Conservation (phyloP, 164 flowering plant species). For the Chloranthus sessilifolius region DNA sequence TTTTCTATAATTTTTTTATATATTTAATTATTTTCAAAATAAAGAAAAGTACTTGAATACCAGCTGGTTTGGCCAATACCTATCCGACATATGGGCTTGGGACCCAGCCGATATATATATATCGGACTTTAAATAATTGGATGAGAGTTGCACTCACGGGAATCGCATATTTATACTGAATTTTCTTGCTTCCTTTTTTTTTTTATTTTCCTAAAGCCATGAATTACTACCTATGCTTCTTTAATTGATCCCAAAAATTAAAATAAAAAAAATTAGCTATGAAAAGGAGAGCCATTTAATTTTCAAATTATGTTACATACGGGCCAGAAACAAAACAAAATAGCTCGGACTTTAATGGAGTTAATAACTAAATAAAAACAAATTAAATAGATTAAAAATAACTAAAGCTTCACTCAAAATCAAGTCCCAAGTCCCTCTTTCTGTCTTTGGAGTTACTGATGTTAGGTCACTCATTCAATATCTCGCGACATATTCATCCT, state of each 20-base stretch:
- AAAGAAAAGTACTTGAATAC: no score
- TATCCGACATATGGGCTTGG: no score
- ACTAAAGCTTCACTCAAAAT: slow-evolving; percentile 10
- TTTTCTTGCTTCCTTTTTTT: not conserved
- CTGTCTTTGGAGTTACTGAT: not conserved
- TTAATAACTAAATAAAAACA: not conserved
- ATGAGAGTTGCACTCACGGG: no score
- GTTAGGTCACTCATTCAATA: not conserved
- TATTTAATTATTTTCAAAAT: no score
- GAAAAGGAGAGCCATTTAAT: slow-evolving; percentile 28
- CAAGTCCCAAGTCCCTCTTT: slow-evolving; percentile 17
- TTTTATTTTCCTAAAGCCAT: not conserved
- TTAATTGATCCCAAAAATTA: slow-evolving; percentile 10
- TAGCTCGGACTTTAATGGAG: slow-evolving; percentile 22
- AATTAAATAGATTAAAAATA: not conserved
- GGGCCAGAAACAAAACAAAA: slow-evolving; percentile 8
- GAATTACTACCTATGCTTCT: slow-evolving; percentile 6
- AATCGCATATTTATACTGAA: not conserved
- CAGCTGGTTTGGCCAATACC: no score
- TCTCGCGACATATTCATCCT: not conserved
- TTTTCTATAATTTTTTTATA: no score
- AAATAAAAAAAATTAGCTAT: slow-evolving; percentile 18
- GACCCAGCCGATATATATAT: no score
- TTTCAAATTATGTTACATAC: no score
- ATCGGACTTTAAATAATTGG: no score